These are phyloP conservation scores for Acer campestre DNA, from an alignment of 345 rosid species.

Conservation along the genomic window DNA sequence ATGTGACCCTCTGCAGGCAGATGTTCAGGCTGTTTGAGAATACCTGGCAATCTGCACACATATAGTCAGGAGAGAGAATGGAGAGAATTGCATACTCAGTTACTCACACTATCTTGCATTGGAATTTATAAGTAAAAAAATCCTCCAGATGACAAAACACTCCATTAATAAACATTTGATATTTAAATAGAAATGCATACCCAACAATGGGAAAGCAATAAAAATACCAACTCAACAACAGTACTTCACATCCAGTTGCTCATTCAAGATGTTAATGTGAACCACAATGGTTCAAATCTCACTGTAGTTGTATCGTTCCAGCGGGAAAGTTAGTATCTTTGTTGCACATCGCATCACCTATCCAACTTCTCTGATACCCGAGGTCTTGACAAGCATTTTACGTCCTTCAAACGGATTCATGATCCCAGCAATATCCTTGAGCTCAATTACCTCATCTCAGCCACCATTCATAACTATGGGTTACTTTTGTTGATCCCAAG, in stretches of 20 bases:
- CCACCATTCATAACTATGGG: slow-evolving; percentile 3
- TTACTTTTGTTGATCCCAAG: slow-evolving; percentile 39
- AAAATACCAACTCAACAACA: not conserved
- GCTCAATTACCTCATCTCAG: not conserved
- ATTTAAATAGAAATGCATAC: not conserved
- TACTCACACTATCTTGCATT: not conserved
- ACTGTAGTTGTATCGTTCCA: too few relatives aligned
- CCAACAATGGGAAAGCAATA: not conserved
- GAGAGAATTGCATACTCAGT: not conserved
- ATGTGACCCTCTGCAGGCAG: not conserved
- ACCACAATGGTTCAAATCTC: not conserved
- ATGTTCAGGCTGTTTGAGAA: not conserved
- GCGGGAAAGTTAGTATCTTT: not conserved
- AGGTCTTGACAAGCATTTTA: too few relatives aligned
- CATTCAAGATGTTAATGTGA: not conserved
- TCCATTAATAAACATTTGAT: not conserved
- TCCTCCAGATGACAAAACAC: not conserved
- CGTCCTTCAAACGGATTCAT: not conserved
- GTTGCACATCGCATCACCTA: not conserved
- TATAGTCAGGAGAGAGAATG: not conserved
- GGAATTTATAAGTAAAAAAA: too few relatives aligned
- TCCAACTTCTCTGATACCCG: not conserved
- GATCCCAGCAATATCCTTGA: not conserved
- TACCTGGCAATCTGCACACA: not conserved
- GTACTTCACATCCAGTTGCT: too few relatives aligned